phyloP scores from a whole-genome alignment of 2,329 filamentous ascomycete genomes.

The Pseudogymnoascus destructans region DNA sequence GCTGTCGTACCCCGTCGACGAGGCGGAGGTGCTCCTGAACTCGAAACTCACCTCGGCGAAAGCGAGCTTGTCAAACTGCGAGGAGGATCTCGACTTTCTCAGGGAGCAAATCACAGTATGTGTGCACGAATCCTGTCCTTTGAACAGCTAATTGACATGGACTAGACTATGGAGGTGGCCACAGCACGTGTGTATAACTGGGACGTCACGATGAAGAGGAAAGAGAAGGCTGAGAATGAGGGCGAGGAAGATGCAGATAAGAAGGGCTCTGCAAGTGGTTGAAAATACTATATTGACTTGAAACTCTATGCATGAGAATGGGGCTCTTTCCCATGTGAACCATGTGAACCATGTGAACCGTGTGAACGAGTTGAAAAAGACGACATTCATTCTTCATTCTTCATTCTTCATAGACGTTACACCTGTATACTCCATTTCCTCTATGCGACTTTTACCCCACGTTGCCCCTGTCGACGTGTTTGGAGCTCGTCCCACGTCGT shows the following conservation, averaged over 20 bases:
- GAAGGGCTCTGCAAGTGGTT: conserved; percentile 25
- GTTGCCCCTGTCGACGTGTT: not conserved
- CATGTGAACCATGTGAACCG: not conserved
- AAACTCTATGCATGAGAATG: not conserved
- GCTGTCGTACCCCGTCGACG: conserved; percentile 82
- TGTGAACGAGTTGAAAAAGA: not conserved
- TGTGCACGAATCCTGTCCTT: conserved; percentile 15
- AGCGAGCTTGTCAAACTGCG: conserved; percentile 70
- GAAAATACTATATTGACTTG: conserved; percentile 1
- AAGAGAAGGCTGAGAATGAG: conserved; percentile 62
- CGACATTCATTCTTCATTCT: not conserved
- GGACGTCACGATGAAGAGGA: conserved; percentile 91
- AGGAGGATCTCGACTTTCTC: conserved; percentile 92
- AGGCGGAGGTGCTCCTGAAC: conserved; percentile 67
- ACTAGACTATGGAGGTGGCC: conserved; percentile 85
- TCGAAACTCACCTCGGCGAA: conserved; percentile 71
- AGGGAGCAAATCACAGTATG: conserved; percentile 89
- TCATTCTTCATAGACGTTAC: not conserved
- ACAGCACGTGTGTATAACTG: conserved; percentile 98
- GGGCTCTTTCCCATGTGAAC: not conserved
- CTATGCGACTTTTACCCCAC: not conserved
- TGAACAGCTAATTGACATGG: not conserved
- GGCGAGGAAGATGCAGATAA: conserved; percentile 25
- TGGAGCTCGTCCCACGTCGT: not conserved
- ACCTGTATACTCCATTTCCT: not conserved